Evolutionary conservation across 352 stramenopile genomes (phyloP), one percentile per base, ranked within the genome.

Genomic region (Blastocystis sp.): DNA sequence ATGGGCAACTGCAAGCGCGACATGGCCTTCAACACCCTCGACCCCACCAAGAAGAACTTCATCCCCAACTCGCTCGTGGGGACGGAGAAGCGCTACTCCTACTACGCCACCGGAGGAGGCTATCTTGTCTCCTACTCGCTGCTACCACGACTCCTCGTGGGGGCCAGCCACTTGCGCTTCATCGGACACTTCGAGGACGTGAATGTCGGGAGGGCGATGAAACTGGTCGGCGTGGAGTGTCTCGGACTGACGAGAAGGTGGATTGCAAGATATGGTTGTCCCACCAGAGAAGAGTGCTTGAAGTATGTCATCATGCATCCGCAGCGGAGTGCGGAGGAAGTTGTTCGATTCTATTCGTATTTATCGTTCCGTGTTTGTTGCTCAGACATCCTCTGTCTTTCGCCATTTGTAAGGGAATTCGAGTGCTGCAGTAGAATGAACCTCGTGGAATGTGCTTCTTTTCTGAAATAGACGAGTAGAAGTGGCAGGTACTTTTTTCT

Each of bases 151-250:
- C 47, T 84, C 8, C 53, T 84, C 20, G 47, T 84, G 4, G 73
- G 73, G 41, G 43, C 62, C 5, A 63, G 73, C 41, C 73, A 84
- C 53, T 34, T 84, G 3, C 20, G 29, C 13, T 84, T 84, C 56
- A 84, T 84, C 45, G 73, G 73, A 23, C 73, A 84, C 39, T 64
- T 64, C 45, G 73, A 84, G 45, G 73, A 84, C 53, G 73, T 84
- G 37, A 84, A 84, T 64, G 73, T 84, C 3, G 73, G 73, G n/a
- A n/a, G 73, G 0, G 73, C 43, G 50, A 66, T 84, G 73, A 11
- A 64, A 26, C 43, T 84, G 50, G 23, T 84, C 26, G 15, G 55
- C n/a, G 62, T 84, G 37, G 29, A 47, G 50, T 84, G 73, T 43
- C 41, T 47, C 9, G 23, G 68, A 29, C 13, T 43, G 23, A 39